Percentiles rank a stretch among this genome's conserved stretches.
Evolutionary conservation across 2,329 filamentous ascomycete genomes (phyloP).

Genomic region (Epichloe sibirici): DNA sequence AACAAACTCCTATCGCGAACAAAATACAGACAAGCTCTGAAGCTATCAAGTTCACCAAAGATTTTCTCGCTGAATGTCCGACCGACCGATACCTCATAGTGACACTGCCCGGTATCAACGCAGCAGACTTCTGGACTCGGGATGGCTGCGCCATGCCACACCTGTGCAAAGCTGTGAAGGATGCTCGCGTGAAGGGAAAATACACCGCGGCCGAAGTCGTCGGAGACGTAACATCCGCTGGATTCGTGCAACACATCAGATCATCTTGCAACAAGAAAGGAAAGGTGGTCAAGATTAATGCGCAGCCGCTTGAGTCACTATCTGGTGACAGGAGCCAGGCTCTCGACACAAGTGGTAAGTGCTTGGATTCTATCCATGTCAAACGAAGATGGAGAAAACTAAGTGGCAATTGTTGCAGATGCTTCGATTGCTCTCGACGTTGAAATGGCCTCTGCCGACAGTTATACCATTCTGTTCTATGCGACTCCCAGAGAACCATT

Average conservation of each 20-base stretch:
- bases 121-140: conserved; percentile 49
- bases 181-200: conserved; percentile 23
- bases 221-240: conserved; percentile 31
- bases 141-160: conserved; percentile 40
- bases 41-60: conserved; percentile 29
- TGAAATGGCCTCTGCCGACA: conserved; percentile 25
- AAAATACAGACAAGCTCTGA: conserved; percentile 38
- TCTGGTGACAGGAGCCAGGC: conserved; percentile 30
- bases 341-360: conserved; percentile 36
- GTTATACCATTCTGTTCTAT: conserved; percentile 66
- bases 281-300: conserved; percentile 25
- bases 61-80: conserved; percentile 54
- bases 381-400: not conserved
- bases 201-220: conserved; percentile 47
- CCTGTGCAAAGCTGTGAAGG: conserved; percentile 31
- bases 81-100: conserved; percentile 68
- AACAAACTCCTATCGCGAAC: conserved; percentile 19
- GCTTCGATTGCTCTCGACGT: conserved; percentile 38
- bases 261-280: conserved; percentile 30
- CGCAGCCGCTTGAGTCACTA: conserved; percentile 29
- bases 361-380: not conserved
- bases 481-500: conserved; percentile 45
- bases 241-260: conserved; percentile 32
- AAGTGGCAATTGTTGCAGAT: conserved; percentile 21
- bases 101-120: conserved; percentile 61